phyloP scores from a whole-genome alignment of 2,329 filamentous ascomycete genomes.

The Neonectria magnoliae region DNA sequence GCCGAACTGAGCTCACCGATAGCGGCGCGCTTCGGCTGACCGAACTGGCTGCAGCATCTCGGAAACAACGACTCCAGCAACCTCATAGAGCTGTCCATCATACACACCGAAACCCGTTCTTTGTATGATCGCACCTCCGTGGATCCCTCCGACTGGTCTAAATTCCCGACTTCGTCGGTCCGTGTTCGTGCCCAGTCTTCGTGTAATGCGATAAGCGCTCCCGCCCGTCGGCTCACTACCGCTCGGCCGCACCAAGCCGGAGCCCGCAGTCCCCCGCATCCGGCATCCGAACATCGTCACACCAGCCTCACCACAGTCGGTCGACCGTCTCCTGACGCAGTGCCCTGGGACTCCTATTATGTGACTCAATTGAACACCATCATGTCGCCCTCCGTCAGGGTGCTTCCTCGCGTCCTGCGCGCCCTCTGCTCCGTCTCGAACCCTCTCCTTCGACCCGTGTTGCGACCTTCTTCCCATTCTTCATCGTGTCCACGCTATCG shows the following conservation, averaged over 20 bases:
- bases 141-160: neutral
- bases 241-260: conserved; percentile 32
- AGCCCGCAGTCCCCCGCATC: conserved; percentile 36
- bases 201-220: conserved; percentile 27
- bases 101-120: neutral
- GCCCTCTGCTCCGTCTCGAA: conserved; percentile 25
- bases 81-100: conserved; percentile 2
- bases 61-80: neutral
- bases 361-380: conserved; percentile 30
- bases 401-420: conserved; percentile 30
- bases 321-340: conserved; percentile 33
- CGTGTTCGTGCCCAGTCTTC: neutral
- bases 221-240: conserved; percentile 19
- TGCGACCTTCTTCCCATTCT: conserved; percentile 11
- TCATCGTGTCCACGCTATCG: conserved; percentile 27
- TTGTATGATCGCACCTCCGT: neutral
- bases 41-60: neutral
- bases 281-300: conserved; percentile 30
- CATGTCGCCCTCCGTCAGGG: conserved; percentile 42
- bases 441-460: conserved; percentile 14
- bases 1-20: conserved; percentile 6
- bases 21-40: conserved; percentile 19
- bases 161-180: neutral
- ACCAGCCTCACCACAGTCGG: conserved; percentile 32
- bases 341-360: conserved; percentile 34